These are phyloP conservation scores for Coniella vitis DNA, from an alignment of 2,329 filamentous ascomycete species.

Conservation along the genomic window DNA sequence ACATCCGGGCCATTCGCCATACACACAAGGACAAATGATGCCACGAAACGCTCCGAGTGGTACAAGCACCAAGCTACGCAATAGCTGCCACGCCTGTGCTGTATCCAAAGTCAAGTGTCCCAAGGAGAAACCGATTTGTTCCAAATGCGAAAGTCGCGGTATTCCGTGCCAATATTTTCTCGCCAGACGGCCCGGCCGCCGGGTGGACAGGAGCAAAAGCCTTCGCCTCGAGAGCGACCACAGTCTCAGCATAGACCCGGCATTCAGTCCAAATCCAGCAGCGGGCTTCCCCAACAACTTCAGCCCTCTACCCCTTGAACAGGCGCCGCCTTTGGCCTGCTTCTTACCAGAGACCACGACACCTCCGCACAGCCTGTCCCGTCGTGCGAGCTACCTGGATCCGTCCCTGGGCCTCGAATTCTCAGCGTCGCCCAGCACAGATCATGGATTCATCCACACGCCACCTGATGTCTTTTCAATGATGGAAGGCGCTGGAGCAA, in stretches of 20 bases:
- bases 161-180: conserved; percentile 28
- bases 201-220: not conserved
- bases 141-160: conserved; percentile 26
- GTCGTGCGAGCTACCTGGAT: not conserved
- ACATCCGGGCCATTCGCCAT: not conserved
- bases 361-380: not conserved
- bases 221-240: not conserved
- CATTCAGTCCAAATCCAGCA: not conserved
- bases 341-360: not conserved
- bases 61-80: conserved; percentile 23
- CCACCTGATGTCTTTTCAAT: not conserved
- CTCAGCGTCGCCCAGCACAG: not conserved
- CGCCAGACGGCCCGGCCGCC: conserved; percentile 20
- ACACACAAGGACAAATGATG: not conserved
- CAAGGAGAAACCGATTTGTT: conserved; percentile 29
- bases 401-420: not conserved
- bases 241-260: not conserved
- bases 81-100: conserved; percentile 31
- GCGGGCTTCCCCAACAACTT: not conserved
- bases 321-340: not conserved
- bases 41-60: not conserved
- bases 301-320: not conserved
- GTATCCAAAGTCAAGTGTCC: conserved; percentile 30
- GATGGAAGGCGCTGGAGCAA: not conserved
- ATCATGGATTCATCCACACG: not conserved